These are phyloP conservation scores for Tephrocybe sp. DNA, from an alignment of 768 basidiomycete species.

Conservation along the genomic window DNA sequence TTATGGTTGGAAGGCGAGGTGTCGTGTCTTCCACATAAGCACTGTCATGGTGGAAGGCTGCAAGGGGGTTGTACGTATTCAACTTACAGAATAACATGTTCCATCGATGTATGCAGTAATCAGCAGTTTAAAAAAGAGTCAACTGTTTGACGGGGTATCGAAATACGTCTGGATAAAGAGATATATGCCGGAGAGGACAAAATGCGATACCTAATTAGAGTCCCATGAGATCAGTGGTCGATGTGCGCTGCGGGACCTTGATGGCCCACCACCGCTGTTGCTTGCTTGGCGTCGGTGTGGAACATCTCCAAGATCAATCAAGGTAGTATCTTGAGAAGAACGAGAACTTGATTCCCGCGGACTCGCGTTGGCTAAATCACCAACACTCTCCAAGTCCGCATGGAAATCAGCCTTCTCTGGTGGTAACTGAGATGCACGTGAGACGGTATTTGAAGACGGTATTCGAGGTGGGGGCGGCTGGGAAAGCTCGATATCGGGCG, in stretches of 20 bases:
- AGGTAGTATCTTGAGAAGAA: conserved; percentile 16
- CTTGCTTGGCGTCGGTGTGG: conserved; percentile 23
- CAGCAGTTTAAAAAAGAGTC: background rate
- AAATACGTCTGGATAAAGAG: background rate
- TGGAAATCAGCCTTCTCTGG: conserved; percentile 46
- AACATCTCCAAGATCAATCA: conserved; percentile 18
- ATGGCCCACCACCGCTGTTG: conserved; percentile 16
- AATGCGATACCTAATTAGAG: conserved; percentile 4
- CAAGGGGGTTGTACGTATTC: background rate
- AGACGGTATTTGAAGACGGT: conserved; percentile 19
- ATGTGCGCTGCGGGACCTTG: conserved; percentile 19
- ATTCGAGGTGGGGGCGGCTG: conserved; percentile 23
- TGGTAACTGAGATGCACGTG: conserved; percentile 25
- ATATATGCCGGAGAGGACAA: conserved; percentile 3
- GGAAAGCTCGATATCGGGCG: conserved; percentile 44
- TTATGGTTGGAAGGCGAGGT: background rate
- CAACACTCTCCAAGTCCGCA: conserved; percentile 32
- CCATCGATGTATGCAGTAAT: background rate
- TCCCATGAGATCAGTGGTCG: conserved; percentile 18
- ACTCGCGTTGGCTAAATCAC: conserved; percentile 14
- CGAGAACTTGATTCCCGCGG: conserved; percentile 15
- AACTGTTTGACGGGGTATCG: conserved; percentile 11
- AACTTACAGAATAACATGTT: conserved; percentile 3
- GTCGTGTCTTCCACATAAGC: conserved; percentile 8
- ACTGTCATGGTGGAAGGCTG: background rate